Evolutionary conservation across 2,329 filamentous ascomycete species (phyloP).

Genomic region (Nigrospora osmanthi): DNA sequence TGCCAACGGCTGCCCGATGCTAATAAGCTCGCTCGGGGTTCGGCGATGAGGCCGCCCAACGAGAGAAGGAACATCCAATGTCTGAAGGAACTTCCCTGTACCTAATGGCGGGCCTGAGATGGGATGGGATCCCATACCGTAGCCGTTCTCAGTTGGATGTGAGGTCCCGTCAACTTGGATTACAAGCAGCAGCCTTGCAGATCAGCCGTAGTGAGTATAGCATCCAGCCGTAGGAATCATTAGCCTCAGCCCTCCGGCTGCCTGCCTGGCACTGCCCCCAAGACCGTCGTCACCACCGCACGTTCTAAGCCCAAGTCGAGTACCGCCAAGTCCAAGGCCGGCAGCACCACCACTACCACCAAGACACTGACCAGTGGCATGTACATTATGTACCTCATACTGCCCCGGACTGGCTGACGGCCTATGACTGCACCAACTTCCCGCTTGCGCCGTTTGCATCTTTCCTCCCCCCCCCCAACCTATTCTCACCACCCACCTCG

Average conservation of each 20-base stretch:
- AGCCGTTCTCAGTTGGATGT: too few species aligned
- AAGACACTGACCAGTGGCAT: not conserved
- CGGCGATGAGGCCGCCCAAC: too few species aligned
- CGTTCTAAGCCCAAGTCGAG: not conserved
- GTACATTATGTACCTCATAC: too few species aligned
- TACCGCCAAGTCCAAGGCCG: not conserved
- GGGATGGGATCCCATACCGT: too few species aligned
- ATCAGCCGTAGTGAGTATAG: not conserved
- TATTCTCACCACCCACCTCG: too few species aligned
- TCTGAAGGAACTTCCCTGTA: too few species aligned
- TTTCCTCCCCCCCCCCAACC: not conserved
- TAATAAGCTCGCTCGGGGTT: too few species aligned
- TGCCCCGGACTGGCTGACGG: too few species aligned
- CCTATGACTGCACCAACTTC: not conserved
- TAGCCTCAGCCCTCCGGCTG: not conserved
- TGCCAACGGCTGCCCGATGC: too few species aligned
- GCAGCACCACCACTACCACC: not conserved
- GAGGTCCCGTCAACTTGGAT: not conserved
- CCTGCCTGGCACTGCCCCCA: slow-evolving; percentile 1
- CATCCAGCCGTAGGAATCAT: not conserved
- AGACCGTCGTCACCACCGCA: slow-evolving; percentile 1
- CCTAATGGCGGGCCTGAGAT: too few species aligned
- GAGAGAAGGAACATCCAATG: too few species aligned
- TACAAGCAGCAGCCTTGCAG: not conserved
- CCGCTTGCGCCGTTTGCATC: not conserved